These are phyloP conservation scores for Nicotiana sylvestris DNA, from an alignment of 257 asterid genomes.

Conservation along the genomic window DNA sequence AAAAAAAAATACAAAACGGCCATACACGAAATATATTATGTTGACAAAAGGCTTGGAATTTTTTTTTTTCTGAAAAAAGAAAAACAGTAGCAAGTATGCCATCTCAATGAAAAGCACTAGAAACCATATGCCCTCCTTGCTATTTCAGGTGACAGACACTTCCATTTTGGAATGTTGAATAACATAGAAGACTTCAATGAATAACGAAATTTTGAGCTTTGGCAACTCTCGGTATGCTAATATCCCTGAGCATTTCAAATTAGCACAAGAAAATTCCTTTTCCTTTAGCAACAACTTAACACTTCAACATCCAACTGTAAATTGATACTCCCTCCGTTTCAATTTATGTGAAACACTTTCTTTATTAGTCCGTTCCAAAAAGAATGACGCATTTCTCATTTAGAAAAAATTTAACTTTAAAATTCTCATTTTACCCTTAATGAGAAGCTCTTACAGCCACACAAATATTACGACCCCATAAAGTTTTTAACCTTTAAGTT, in stretches of 20 bases:
- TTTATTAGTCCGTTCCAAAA: too few species aligned
- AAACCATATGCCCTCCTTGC: neutral
- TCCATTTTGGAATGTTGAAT: neutral
- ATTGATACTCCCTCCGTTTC: neutral
- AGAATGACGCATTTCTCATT: too few species aligned
- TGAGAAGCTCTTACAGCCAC: too few species aligned
- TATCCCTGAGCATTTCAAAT: neutral
- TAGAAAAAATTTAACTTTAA: too few species aligned
- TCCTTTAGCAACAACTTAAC: neutral
- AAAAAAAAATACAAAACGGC: neutral
- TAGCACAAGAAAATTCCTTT: neutral
- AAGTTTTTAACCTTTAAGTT: too few species aligned
- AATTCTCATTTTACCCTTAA: too few species aligned
- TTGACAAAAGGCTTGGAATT: neutral
- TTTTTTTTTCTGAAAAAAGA: neutral
- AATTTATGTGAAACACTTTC: too few species aligned
- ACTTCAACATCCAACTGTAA: neutral
- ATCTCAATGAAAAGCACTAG: neutral
- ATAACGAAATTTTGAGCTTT: neutral
- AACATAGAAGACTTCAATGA: neutral
- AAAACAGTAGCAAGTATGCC: neutral
- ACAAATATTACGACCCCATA: too few species aligned
- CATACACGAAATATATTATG: neutral
- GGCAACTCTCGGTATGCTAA: neutral
- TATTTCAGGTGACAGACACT: neutral